Conservation (phyloP, 202 grass and related monocot species). For the Hordeum pubiflorum region DNA sequence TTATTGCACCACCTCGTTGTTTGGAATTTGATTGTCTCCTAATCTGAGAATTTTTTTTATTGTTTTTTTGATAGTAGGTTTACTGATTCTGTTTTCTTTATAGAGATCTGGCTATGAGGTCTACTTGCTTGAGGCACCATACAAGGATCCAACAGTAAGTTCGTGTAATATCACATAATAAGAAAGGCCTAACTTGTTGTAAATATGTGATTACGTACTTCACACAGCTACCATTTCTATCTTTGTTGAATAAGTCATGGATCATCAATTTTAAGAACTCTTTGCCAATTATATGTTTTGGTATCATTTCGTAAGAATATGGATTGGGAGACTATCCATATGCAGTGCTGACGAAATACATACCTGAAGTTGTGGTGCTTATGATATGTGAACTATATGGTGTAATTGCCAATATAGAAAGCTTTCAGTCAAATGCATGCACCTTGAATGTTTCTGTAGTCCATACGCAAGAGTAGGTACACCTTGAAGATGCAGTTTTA, state of each 20-base stretch:
- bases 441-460: not conserved
- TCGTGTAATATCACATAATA: not conserved
- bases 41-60: not conserved
- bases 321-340: not conserved
- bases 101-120: constrained; percentile 92
- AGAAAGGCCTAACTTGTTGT: not conserved
- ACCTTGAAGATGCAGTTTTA: not conserved
- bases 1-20: not conserved
- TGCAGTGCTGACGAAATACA: not conserved
- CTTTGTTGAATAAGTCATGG: constrained; percentile 15
- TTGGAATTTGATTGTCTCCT: constrained; percentile 12
- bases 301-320: not conserved
- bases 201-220: constrained; percentile 11
- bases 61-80: not conserved
- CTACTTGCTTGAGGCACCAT: constrained; percentile 92
- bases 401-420: not conserved
- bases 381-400: not conserved
- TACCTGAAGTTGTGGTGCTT: not conserved
- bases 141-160: constrained; percentile 90
- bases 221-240: not conserved
- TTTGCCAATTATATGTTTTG: not conserved
- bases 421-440: constrained; percentile 14
- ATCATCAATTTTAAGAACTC: not conserved
- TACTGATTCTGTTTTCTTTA: constrained; percentile 28
- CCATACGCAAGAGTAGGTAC: not conserved